These are phyloP conservation scores for Scheffersomyces parashehatae DNA, from an alignment of 1,139 yeast species.

Conservation along the genomic window DNA sequence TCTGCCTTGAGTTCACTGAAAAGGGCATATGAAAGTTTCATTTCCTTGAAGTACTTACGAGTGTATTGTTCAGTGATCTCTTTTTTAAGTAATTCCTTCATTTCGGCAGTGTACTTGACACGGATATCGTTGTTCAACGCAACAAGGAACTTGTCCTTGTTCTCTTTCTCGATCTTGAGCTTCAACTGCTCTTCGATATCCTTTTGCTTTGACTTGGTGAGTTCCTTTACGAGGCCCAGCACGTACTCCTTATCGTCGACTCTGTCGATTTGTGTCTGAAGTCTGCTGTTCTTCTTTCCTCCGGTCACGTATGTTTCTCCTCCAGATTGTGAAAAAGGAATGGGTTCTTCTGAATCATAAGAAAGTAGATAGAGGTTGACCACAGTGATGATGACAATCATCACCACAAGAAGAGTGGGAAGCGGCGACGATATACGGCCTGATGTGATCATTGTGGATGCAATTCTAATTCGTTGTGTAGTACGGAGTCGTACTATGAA, in stretches of 20 bases:
- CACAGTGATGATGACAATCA: not conserved
- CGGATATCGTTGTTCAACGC: slow-evolving; percentile 13
- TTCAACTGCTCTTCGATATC: slow-evolving; percentile 18
- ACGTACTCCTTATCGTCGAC: slow-evolving; percentile 11
- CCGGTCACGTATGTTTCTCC: slow-evolving; percentile 1
- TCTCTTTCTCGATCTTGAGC: slow-evolving; percentile 11
- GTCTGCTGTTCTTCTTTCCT: not conserved
- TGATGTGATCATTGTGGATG: not conserved
- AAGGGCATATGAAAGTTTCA: slow-evolving; percentile 18
- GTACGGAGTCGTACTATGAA: too few relatives aligned
- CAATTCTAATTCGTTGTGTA: too few relatives aligned
- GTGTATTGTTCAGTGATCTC: slow-evolving; percentile 21
- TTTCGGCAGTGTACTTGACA: slow-evolving; percentile 12
- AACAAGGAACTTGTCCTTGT: slow-evolving; percentile 13
- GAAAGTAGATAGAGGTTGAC: not conserved
- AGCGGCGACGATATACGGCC: not conserved
- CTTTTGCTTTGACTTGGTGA: slow-evolving; percentile 14
- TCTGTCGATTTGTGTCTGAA: slow-evolving; percentile 7
- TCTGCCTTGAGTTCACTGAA: slow-evolving; percentile 22
- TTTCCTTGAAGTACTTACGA: slow-evolving; percentile 17
- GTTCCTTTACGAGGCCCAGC: slow-evolving; percentile 10
- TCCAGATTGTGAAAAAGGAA: not conserved
- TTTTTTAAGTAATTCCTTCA: slow-evolving; percentile 16
- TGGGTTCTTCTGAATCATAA: not conserved
- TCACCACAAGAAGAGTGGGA: not conserved